Base-by-base conservation (phyloP, 352 stramenopile genomes). In the Saprolegnia parasitica region DNA sequence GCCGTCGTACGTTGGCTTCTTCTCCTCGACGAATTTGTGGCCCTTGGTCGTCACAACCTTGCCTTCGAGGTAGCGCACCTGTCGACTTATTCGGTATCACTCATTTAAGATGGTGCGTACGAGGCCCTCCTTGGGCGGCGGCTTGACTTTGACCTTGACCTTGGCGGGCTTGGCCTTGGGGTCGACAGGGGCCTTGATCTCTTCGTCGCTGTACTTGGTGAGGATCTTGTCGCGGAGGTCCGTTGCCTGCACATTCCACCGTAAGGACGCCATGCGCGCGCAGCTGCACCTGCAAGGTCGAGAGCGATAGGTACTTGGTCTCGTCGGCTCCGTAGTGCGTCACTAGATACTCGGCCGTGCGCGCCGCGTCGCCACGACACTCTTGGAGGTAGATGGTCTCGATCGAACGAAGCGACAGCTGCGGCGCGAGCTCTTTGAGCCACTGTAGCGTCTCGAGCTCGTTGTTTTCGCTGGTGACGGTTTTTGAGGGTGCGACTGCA, bases 21-120 rank as follows among this genome's bases (percentile, higher is more conserved):
- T 66, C 26, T 66, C 58, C 16, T 66, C 58, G 32, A 66, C 58
- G 56, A 40, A 66, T 23, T 66, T 66, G 1, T 39, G 13, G 0
- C 58, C 58, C 10, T 49, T 66, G 23, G 58, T 66, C 18, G 58
- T 66, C 9, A 66, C 58, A 29, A 66, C 46, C 46, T 66, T 66
- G 26, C 46, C 20, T 11, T 66, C 46, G 6, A 39, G 26, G 46
- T 66, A 66, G 2, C 58, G 58, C 10, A 66, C 58, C 58, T 66
- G 56, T 4, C 24, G 11, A 42, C 52, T 4, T 15, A 4, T n/a
- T 49, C 8, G 8, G 8, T 46, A n/a, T 1, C 13, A n/a, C 1
- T 2, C 42, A 4, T n/a, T n/a, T 49, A n/a, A 3, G 13, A 49
- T 15, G 10, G 8, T 49, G 29, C 42, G 42, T 60, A 60, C 52